These are phyloP conservation scores for Hymenotorrendiella dingleyae DNA, from an alignment of 2,329 filamentous ascomycete genomes.

Conservation along the genomic window DNA sequence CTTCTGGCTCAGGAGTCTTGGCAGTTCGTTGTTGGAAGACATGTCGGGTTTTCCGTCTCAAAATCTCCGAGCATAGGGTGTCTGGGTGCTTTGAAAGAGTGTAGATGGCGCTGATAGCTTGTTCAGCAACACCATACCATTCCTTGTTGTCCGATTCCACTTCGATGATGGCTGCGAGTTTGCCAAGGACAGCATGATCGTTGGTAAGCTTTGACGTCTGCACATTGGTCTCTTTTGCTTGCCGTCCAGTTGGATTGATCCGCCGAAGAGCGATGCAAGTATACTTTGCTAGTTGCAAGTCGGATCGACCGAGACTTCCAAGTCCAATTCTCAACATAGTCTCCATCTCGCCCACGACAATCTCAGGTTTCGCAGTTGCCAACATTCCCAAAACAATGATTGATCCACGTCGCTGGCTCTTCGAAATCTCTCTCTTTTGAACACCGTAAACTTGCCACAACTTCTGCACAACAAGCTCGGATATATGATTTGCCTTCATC, in stretches of 20 bases:
- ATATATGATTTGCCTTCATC: constrained; percentile 89
- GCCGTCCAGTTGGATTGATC: constrained; percentile 80
- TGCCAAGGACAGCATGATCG: constrained; percentile 79
- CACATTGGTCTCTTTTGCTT: constrained; percentile 64
- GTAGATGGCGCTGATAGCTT: constrained; percentile 94
- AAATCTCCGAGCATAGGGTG: constrained; percentile 82
- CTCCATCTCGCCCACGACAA: constrained; percentile 92
- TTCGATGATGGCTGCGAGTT: constrained; percentile 78
- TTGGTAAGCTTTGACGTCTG: constrained; percentile 78
- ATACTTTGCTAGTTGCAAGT: constrained; percentile 86
- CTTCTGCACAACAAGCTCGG: constrained; percentile 81
- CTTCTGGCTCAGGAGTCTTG: constrained; percentile 31
- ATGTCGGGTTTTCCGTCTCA: constrained; percentile 76
- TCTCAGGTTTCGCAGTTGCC: constrained; percentile 83
- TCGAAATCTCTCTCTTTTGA: constrained; percentile 88
- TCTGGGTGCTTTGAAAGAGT: constrained; percentile 91
- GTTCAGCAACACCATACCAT: constrained; percentile 93
- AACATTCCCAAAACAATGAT: constrained; percentile 98
- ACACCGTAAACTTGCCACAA: constrained; percentile 97
- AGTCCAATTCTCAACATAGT: constrained; percentile 87
- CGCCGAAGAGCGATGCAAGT: constrained; percentile 89
- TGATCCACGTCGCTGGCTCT: constrained; percentile 80
- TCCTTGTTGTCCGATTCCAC: constrained; percentile 86
- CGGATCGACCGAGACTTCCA: constrained; percentile 70
- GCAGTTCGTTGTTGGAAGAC: constrained; percentile 53